These are phyloP conservation scores for Fistulinella cinereoalba DNA, from an alignment of 1,284 basidiomycete genomes.

Conservation along the genomic window DNA sequence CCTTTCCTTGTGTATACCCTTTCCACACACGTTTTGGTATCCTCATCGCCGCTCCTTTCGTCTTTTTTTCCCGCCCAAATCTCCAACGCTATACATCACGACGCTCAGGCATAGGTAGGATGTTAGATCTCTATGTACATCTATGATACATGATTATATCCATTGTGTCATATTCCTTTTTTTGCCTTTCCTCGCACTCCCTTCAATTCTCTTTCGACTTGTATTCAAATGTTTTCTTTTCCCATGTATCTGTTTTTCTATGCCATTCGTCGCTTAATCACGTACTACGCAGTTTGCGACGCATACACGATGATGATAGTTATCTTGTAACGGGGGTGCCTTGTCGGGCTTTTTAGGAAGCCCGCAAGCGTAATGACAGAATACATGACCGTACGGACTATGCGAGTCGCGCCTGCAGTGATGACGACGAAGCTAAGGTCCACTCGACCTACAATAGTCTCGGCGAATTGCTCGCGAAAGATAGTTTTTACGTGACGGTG, in stretches of 20 bases:
- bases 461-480: too few relatives aligned
- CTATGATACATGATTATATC: slow-evolving; percentile 12
- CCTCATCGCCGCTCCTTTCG: too few relatives aligned
- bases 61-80: not conserved
- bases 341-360: slow-evolving; percentile 6
- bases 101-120: slow-evolving; percentile 26
- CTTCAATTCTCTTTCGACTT: slow-evolving; percentile 7
- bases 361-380: not conserved
- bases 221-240: slow-evolving; percentile 3
- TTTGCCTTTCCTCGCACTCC: too few relatives aligned
- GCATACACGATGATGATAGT: slow-evolving; percentile 10
- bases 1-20: slow-evolving; percentile 7
- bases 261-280: slow-evolving; percentile 13
- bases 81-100: slow-evolving; percentile 12
- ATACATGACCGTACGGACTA: slow-evolving; percentile 9
- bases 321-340: slow-evolving; percentile 12
- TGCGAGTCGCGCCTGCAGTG: not conserved
- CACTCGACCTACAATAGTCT: too few relatives aligned
- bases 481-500: too few relatives aligned
- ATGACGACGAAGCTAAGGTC: too few relatives aligned
- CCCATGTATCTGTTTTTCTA: slow-evolving; percentile 4
- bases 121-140: slow-evolving; percentile 19
- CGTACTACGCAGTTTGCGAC: too few relatives aligned
- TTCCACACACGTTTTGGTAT: not conserved
- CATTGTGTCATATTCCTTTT: slow-evolving; percentile 18